These are phyloP conservation scores for Ciborinia camelliae DNA, from an alignment of 2,329 filamentous ascomycete species.

Conservation along the genomic window DNA sequence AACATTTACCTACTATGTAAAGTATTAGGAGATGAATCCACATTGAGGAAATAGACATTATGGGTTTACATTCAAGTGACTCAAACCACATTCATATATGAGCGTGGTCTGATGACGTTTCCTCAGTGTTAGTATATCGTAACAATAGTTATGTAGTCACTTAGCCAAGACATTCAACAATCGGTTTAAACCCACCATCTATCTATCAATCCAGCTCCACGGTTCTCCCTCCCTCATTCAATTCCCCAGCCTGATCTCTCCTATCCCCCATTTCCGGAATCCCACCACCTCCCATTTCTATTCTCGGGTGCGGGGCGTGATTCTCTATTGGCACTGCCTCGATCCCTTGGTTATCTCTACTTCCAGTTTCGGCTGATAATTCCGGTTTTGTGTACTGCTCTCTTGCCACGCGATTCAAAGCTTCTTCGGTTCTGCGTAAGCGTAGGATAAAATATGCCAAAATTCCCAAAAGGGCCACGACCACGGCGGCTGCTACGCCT, in stretches of 20 bases:
- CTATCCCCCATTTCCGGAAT: not conserved
- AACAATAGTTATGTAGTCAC: not conserved
- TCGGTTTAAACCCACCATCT: not conserved
- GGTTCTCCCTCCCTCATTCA: not conserved
- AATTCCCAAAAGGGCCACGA: not conserved
- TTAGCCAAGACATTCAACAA: too few species aligned
- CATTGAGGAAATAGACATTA: not conserved
- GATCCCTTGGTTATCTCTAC: not conserved
- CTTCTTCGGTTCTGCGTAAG: not conserved
- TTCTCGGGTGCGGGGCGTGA: not conserved
- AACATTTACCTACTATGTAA: not conserved
- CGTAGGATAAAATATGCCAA: not conserved
- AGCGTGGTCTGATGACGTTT: not conserved
- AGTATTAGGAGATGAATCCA: not conserved
- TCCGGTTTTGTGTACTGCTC: not conserved
- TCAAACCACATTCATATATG: not conserved
- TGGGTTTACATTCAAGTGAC: not conserved
- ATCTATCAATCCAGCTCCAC: not conserved
- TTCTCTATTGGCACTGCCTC: not conserved
- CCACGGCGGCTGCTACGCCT: not conserved
- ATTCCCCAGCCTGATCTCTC: conserved; percentile 3
- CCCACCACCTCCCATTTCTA: not conserved
- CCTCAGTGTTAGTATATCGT: not conserved
- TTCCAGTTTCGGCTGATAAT: not conserved
- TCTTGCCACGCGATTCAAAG: not conserved